phyloP scores from a whole-genome alignment of 1,284 basidiomycete species.

The Rhodotorula mucilaginosa region DNA sequence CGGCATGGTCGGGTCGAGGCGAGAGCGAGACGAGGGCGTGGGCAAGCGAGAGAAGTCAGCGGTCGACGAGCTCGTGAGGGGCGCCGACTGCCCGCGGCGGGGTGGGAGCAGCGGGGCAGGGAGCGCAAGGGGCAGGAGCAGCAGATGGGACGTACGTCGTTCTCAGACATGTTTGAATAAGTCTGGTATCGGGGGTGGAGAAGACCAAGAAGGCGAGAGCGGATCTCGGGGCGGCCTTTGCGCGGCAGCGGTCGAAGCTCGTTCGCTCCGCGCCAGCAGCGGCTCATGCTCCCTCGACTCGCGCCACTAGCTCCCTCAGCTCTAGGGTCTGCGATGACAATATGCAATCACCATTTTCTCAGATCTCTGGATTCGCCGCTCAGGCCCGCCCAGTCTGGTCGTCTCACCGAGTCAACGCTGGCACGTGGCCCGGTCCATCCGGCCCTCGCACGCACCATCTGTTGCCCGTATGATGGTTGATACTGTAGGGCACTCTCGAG shows the following conservation, averaged over 20 bases:
- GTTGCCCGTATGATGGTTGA: too few relatives aligned
- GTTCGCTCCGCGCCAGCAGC: too few relatives aligned
- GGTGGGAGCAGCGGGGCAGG: not conserved
- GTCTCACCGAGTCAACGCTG: not conserved
- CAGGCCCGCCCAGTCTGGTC: not conserved
- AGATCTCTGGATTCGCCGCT: too few relatives aligned
- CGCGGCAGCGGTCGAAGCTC: too few relatives aligned
- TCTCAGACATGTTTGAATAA: conserved; percentile 5
- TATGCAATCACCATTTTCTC: too few relatives aligned
- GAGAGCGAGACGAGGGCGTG: not conserved
- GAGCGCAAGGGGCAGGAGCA: not conserved
- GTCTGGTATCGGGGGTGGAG: not conserved
- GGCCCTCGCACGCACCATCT: too few relatives aligned
- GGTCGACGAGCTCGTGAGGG: not conserved
- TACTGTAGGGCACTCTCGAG: too few relatives aligned
- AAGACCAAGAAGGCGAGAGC: not conserved
- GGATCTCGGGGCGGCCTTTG: too few relatives aligned
- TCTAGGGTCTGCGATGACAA: too few relatives aligned
- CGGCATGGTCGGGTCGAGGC: not conserved
- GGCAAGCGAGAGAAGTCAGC: not conserved
- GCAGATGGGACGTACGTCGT: not conserved
- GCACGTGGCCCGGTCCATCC: not conserved
- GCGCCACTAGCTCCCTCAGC: too few relatives aligned
- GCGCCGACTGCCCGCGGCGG: not conserved
- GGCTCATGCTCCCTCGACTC: too few relatives aligned